Percentiles rank a stretch among this genome's conserved stretches.
phyloP scores from a whole-genome alignment of 1,139 yeast species.

The Candida sanyaensis region DNA sequence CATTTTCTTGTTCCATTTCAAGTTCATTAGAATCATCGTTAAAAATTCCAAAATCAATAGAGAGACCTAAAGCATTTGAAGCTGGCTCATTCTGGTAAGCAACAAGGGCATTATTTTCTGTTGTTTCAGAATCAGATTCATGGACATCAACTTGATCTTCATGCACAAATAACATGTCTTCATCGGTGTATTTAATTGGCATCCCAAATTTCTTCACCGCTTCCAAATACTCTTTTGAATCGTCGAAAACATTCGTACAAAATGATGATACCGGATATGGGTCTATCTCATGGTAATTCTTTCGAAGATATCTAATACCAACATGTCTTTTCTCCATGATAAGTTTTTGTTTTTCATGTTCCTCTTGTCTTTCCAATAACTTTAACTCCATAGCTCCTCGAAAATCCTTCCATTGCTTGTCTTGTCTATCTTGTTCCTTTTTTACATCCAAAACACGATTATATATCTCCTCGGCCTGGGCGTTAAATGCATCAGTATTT shows the following conservation, averaged over 20 bases:
- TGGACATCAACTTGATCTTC: background rate
- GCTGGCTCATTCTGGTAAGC: background rate
- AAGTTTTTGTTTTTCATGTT: slow-evolving; percentile 1
- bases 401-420: slow-evolving; percentile 19
- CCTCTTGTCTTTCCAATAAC: slow-evolving; percentile 4
- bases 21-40: background rate
- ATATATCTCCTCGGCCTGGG: too few relatives aligned
- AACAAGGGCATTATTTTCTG: background rate
- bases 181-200: background rate
- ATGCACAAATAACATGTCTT: slow-evolving; percentile 1
- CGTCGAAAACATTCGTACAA: slow-evolving; percentile 18
- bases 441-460: slow-evolving; percentile 23
- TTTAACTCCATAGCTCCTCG: slow-evolving; percentile 3
- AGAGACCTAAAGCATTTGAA: slow-evolving; percentile 1
- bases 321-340: slow-evolving; percentile 5
- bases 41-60: background rate
- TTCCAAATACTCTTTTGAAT: slow-evolving; percentile 15
- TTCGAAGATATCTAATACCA: slow-evolving; percentile 9
- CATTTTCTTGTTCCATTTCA: too few relatives aligned
- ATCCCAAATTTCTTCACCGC: slow-evolving; percentile 24
- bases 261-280: slow-evolving; percentile 17
- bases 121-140: background rate
- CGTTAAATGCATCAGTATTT: too few relatives aligned
- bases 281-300: slow-evolving; percentile 18
- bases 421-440: slow-evolving; percentile 33